These are phyloP conservation scores for Syzygium jambos DNA, from an alignment of 345 rosid genomes.

Conservation along the genomic window DNA sequence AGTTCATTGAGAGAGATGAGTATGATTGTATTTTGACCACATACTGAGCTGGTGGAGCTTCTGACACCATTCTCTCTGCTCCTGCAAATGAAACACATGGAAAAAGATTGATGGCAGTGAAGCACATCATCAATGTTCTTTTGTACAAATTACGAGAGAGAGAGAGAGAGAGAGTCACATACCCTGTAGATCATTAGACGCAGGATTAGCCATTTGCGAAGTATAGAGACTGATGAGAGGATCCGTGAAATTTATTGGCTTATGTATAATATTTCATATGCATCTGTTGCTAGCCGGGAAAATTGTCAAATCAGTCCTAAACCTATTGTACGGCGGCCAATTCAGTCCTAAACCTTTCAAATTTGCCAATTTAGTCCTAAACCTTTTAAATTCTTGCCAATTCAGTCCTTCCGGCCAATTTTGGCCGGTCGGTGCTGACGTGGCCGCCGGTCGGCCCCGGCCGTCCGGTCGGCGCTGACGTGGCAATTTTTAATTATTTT, in stretches of 20 bases:
- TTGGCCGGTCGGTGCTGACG: no score
- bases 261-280: not conserved
- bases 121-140: not conserved
- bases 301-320: no score
- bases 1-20: constrained; percentile 30
- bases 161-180: not conserved
- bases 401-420: no score
- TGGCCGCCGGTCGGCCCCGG: no score
- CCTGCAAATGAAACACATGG: not conserved
- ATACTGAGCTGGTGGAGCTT: constrained; percentile 45
- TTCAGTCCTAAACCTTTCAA: no score
- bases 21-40: constrained; percentile 35
- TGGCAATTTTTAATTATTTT: no score
- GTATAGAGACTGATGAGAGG: not conserved
- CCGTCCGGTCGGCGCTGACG: no score
- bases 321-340: no score
- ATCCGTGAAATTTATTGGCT: not conserved
- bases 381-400: no score
- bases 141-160: not conserved
- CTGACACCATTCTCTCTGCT: constrained; percentile 19
- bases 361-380: no score
- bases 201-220: constrained; percentile 12
- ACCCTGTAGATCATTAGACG: constrained; percentile 6
- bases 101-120: not conserved
- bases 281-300: not conserved